A percentile compares a stretch with the other conserved stretches of the same genome.
Evolutionary conservation across 2,329 filamentous ascomycete species (phyloP).

Genomic region (Coniella vitis): DNA sequence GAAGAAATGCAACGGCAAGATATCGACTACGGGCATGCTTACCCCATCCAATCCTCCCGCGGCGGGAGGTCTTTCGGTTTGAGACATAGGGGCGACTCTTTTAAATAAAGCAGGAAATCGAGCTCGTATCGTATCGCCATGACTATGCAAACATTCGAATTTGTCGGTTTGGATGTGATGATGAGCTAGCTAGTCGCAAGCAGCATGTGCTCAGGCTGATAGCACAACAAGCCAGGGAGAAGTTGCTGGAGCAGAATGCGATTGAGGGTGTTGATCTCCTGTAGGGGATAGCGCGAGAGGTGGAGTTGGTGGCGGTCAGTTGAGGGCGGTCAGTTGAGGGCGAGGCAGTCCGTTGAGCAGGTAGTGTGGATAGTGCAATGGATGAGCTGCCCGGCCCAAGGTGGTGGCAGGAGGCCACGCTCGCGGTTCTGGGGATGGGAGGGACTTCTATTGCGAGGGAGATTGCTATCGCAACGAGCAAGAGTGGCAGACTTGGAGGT

Average conservation of each 20-base stretch:
- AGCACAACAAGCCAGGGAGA: neutral
- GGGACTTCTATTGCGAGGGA: neutral
- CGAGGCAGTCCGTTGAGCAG: neutral
- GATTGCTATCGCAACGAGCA: neutral
- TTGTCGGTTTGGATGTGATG: neutral
- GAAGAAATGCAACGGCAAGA: neutral
- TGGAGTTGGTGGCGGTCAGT: constrained; percentile 5
- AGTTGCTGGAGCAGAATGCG: neutral
- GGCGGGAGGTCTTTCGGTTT: constrained; percentile 76
- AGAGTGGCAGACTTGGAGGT: neutral
- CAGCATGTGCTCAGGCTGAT: neutral
- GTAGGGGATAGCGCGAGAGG: constrained; percentile 7
- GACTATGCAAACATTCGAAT: constrained; percentile 7
- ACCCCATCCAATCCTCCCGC: constrained; percentile 96
- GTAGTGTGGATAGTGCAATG: neutral
- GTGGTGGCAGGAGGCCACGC: neutral
- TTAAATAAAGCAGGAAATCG: constrained; percentile 68
- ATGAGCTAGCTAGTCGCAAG: neutral
- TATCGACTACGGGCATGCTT: constrained; percentile 25
- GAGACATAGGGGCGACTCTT: constrained; percentile 73
- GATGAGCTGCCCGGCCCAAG: neutral
- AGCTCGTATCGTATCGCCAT: constrained; percentile 64
- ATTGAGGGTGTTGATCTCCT: neutral
- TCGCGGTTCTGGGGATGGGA: neutral
- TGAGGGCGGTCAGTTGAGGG: constrained; percentile 3